Base-by-base conservation (phyloP, 768 basidiomycete species). In the Macrocybe gigantea region DNA sequence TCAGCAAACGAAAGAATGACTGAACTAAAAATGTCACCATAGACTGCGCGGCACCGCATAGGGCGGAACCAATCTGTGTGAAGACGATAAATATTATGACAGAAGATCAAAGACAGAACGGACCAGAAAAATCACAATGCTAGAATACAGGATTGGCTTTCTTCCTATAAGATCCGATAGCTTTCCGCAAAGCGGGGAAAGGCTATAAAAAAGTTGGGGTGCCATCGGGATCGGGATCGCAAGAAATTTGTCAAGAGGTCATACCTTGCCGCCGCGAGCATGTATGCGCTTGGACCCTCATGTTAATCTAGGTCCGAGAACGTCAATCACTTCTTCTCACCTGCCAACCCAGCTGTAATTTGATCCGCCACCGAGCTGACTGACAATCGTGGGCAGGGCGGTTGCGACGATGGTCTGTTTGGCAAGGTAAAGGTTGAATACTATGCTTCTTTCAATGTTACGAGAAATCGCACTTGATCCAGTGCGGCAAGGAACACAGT, bases 1-100 rank as follows among this genome's bases (percentile, higher is more conserved):
- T 30, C 8, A 22, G 13, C n/a, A 14, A 22, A n/a, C 22, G 7
- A 15, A 22, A 9, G 11, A 1, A 10, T 29, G 36, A 32, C 22
- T 22, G 22, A 22, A 33, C 34, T 13, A 30, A 37, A 8, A 29
- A 41, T 12, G 36, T 48, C 51, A 74, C 73, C 78, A 92, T 84
- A 47, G 46, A 80, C 60, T 92, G 84, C 0, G 90, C 88, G 0
- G 87, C 84, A 10, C 89, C 89, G 55, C 87, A 91, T 46, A 92
- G 66, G 1, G 87, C 88, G 5, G 86, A 88, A 14, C 86, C 88
- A 53, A 89, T 64, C 85, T 87, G 22, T 22, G 22, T 22, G 54
- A 13, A 15, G 29, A 30, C 22, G 38, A 40, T 44, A 29, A 51
- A 7, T 45, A 33, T 39, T 38, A 6, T 39, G 44, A 41, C 45